Conservation (phyloP, 208 protist genomes). For the Trypanosoma scelopori region DNA sequence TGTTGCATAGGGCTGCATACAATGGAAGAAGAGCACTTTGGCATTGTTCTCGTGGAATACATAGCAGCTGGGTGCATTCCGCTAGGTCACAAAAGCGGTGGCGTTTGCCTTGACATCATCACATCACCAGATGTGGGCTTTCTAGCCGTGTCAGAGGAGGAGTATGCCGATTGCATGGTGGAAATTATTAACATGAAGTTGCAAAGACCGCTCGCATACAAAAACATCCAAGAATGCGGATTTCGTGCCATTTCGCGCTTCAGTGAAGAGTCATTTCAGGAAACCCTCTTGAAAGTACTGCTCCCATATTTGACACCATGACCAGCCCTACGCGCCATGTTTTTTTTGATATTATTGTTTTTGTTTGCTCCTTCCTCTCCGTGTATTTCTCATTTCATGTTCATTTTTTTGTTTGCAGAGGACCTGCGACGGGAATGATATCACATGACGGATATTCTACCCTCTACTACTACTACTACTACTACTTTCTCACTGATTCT, state of each 20-base stretch:
- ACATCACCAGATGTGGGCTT: slow-evolving; percentile 58
- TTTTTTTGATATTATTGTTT: slow-evolving; percentile 22
- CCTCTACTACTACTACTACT: too few species aligned
- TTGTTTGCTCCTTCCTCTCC: neutral
- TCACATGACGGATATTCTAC: too few species aligned
- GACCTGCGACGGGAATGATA: too few species aligned
- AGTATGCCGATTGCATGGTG: slow-evolving; percentile 85
- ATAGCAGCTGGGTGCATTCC: slow-evolving; percentile 93
- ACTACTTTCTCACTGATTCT: too few species aligned
- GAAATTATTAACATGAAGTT: slow-evolving; percentile 42
- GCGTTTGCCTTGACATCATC: slow-evolving; percentile 95
- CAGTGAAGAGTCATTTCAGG: slow-evolving; percentile 29
- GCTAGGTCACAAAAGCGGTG: slow-evolving; percentile 93
- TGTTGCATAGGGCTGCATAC: slow-evolving; percentile 95
- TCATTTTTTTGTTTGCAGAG: slow-evolving; percentile 1
- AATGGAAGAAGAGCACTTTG: slow-evolving; percentile 99
- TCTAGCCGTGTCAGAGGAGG: slow-evolving; percentile 77
- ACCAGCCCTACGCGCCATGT: too few species aligned
- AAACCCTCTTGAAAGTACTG: slow-evolving; percentile 18
- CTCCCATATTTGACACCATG: slow-evolving; percentile 10
- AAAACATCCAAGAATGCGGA: slow-evolving; percentile 37
- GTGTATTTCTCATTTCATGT: slow-evolving; percentile 21
- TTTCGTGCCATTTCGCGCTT: slow-evolving; percentile 20
- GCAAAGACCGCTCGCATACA: slow-evolving; percentile 29
- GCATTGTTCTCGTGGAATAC: slow-evolving; percentile 98